phyloP scores from a whole-genome alignment of 1,284 basidiomycete genomes.

The Stygiomarasmius scandens region DNA sequence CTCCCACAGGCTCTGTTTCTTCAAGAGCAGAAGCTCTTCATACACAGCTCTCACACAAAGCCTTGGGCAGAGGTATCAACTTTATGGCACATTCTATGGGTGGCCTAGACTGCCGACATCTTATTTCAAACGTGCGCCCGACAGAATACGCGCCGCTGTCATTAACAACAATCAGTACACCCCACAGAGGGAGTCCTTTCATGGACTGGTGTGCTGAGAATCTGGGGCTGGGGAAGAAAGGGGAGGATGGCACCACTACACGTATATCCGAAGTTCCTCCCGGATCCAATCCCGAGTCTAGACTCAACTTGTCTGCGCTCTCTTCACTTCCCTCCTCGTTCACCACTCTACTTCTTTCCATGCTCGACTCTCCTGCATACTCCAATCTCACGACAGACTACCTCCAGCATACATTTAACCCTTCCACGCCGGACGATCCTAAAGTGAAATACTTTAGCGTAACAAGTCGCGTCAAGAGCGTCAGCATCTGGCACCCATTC shows the following conservation, averaged over 20 bases:
- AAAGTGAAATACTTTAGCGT: conserved; percentile 92
- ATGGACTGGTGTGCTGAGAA: conserved; percentile 99
- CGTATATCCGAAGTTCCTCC: conserved; percentile 15
- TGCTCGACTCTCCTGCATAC: conserved; percentile 97
- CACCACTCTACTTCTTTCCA: conserved; percentile 85
- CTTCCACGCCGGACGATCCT: conserved; percentile 82
- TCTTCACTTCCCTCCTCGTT: conserved; percentile 77
- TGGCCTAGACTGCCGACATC: conserved; percentile 90
- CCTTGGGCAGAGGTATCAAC: conserved; percentile 79
- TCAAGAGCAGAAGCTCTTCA: conserved; percentile 84
- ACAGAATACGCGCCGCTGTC: conserved; percentile 85
- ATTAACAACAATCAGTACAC: conserved; percentile 90
- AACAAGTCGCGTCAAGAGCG: conserved; percentile 73
- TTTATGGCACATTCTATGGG: conserved; percentile 98
- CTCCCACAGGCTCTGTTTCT: conserved; percentile 90
- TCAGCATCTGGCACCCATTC: conserved; percentile 90
- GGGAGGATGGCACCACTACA: conserved; percentile 34
- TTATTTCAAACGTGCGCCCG: conserved; percentile 87
- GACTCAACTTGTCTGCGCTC: conserved; percentile 28
- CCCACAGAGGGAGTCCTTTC: conserved; percentile 95
- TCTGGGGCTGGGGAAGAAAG: conserved; percentile 79
- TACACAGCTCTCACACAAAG: conserved; percentile 69
- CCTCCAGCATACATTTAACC: conserved; percentile 89
- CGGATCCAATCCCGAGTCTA: conserved; percentile 25
- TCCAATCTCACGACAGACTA: conserved; percentile 91